Evolutionary conservation across 106 monocot species (phyloP).

Genomic region (Agapanthus africanus): DNA sequence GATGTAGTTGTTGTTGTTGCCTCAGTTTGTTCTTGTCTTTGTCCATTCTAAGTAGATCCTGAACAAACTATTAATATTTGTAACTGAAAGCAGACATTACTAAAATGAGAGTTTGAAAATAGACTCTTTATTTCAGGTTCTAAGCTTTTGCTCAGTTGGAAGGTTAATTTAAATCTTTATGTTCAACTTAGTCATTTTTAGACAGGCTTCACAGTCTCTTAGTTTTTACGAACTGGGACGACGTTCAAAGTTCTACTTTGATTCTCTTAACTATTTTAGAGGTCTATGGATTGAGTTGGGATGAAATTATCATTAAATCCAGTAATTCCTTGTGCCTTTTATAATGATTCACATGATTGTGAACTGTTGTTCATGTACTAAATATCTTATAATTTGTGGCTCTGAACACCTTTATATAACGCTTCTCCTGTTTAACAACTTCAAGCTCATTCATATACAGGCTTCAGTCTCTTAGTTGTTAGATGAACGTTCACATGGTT

Average conservation of each 20-base stretch:
- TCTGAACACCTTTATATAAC: not conserved
- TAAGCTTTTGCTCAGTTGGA: not conserved
- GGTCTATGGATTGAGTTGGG: not conserved
- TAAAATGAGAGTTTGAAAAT: not conserved
- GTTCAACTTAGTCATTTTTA: no score
- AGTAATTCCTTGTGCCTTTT: constrained; percentile 1
- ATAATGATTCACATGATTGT: not conserved
- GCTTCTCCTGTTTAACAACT: no score
- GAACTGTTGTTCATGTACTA: not conserved
- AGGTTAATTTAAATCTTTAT: not conserved
- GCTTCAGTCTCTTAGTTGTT: no score
- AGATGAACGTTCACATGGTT: no score
- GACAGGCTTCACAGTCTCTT: not conserved
- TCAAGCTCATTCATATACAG: no score
- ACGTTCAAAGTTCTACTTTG: not conserved
- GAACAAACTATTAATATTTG: no score
- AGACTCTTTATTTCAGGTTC: not conserved
- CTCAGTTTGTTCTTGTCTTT: no score
- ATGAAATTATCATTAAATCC: not conserved
- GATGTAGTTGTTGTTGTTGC: no score
- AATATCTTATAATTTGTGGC: not conserved
- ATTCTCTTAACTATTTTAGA: not conserved
- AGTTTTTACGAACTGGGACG: not conserved
- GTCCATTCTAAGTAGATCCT: no score
- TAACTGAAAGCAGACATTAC: no score